Evolutionary conservation across 495 filamentous ascomycete species (phyloP), one percentile per base, ranked within the genome.

Genomic region (Penicillium goetzii): DNA sequence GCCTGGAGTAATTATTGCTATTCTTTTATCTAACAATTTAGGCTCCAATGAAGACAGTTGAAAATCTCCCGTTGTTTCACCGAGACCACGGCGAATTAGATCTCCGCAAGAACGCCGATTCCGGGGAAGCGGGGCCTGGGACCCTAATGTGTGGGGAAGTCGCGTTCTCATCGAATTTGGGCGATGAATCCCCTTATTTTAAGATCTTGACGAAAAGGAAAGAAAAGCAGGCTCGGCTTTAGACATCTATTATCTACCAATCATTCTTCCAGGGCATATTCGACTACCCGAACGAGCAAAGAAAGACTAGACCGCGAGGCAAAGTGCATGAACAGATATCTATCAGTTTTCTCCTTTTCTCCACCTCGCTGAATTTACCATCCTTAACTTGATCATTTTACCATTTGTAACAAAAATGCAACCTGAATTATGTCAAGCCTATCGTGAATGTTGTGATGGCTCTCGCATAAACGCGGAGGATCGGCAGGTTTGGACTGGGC

Each of bases 401-500:
- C 10, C 12, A 36, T 36, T 36, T 36, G 1, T 14, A 36, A 36
- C 12, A 11, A 14, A 2, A 14, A 14, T 36, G 6, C 10, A 36
- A 36, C 12, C 34, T 36, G 8, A 1, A 36, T 2, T 36, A 14
- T 14, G 6, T 14, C 1, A 36, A 36, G 34, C 8, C 6, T 14
- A 36, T 14, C 34, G 34, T 36, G 34, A 36, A 14, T 14, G 12
- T 12, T 12, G 34, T 14, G 1, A 36, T 14, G 14, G 4, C 14
- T 17, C 5, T 40, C 36, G 36, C 36, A 4, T 17, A 15, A 40
- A 40, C 4, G 36, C 4, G 15, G 36, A 40, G 14, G n/a, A n/a
- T n/a, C n/a, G n/a, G n/a, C n/a, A n/a, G 71, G 77, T 5, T 55
- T 82, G 2, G 81, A 85, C 60, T 84, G 81, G 81, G 77, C 79